phyloP scores from a whole-genome alignment of 345 rosid species.

The Capsella bursapastoris region DNA sequence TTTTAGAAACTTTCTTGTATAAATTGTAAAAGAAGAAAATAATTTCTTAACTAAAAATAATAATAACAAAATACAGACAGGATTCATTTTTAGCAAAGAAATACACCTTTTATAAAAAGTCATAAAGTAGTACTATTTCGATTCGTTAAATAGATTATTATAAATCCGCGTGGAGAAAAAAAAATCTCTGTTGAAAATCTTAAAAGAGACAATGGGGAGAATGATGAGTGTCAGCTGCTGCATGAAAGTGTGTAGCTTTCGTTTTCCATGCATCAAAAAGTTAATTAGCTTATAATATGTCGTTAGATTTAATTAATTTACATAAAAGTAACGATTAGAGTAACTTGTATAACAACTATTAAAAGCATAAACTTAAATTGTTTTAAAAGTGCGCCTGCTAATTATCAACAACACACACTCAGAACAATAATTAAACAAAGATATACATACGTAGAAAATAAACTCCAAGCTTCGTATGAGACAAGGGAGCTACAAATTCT shows the following conservation, averaged over 20 bases:
- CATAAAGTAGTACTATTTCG: background rate
- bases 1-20: background rate
- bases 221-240: constrained; percentile 44
- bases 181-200: constrained; percentile 39
- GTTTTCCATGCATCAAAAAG: constrained; percentile 37
- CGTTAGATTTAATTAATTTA: constrained; percentile 6
- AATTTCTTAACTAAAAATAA: background rate
- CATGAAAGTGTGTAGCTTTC: constrained; percentile 45
- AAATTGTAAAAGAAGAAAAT: background rate
- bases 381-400: constrained; percentile 4
- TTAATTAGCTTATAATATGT: constrained; percentile 23
- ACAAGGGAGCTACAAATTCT: background rate
- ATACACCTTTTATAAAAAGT: background rate
- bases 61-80: background rate
- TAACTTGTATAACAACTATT: constrained; percentile 19
- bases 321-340: constrained; percentile 32
- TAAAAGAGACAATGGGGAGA: constrained; percentile 36
- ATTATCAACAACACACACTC: background rate
- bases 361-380: constrained; percentile 8
- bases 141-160: constrained; percentile 27
- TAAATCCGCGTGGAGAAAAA: constrained; percentile 35
- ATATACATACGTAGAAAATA: background rate
- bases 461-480: constrained; percentile 1
- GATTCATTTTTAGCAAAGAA: background rate
- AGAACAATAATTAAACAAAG: background rate